A percentile compares a stretch with the other conserved stretches of the same genome.
Conservation (phyloP, 83 land plant genomes). For the Picea abies region DNA sequence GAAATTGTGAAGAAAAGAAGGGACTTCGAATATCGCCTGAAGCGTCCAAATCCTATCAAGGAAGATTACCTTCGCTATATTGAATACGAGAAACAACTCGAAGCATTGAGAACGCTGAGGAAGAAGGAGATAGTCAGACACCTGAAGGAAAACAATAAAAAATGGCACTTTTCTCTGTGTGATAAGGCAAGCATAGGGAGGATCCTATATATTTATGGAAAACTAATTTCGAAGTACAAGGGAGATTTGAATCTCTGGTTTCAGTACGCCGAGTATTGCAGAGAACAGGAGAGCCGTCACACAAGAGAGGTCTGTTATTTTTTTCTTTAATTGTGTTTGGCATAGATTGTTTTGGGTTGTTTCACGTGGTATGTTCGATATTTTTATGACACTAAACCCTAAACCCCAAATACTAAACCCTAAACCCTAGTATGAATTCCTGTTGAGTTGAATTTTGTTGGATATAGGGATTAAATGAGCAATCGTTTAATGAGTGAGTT, state of each 20-base stretch:
- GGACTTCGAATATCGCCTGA: constrained; percentile 83
- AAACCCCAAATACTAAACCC: too few relatives aligned
- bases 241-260: constrained; percentile 90
- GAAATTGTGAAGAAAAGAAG: constrained; percentile 37
- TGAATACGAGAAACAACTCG: constrained; percentile 84
- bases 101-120: constrained; percentile 58
- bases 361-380: too few relatives aligned
- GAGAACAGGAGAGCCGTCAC: constrained; percentile 43
- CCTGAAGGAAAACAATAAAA: constrained; percentile 30
- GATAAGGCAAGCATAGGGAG: constrained; percentile 61
- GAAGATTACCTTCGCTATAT: constrained; percentile 78
- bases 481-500: too few relatives aligned
- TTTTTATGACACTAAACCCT: too few relatives aligned
- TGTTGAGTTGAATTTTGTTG: too few relatives aligned
- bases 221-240: constrained; percentile 66
- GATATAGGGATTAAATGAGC: too few relatives aligned
- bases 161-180: constrained; percentile 60
- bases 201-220: constrained; percentile 68
- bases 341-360: too few relatives aligned
- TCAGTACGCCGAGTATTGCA: constrained; percentile 78
- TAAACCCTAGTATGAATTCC: too few relatives aligned
- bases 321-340: too few relatives aligned
- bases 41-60: constrained; percentile 82
- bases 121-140: constrained; percentile 47
- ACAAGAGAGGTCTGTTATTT: constrained; percentile 69